Base-by-base conservation (phyloP, 2,329 filamentous ascomycete species). In the Diaporthe ampelina region DNA sequence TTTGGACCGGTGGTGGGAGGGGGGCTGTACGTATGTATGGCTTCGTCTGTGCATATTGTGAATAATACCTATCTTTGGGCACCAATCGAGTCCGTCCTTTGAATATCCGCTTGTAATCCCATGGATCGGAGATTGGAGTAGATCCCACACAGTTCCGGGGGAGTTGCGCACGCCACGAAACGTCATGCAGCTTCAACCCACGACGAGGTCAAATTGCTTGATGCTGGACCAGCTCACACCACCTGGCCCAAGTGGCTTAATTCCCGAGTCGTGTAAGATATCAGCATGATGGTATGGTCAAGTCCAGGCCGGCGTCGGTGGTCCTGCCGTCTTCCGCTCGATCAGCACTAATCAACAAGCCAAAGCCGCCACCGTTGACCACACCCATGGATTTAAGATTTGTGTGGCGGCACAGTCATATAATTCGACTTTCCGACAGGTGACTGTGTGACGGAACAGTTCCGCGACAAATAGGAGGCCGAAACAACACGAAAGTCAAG, bases 331-430 rank as follows among this genome's bases (percentile, higher is more conserved):
- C 21, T 50, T 10, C 45, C 9, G 24, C 3, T 11, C 45, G 21
- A 50, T 52, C n/a, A 52, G 48, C n/a, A 24, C 48, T 52, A 24
- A 52, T 52, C 4, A 13, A 13, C 10, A 52, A 50, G n/a, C n/a
- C n/a, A 19, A 15, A 29, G n/a, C 4, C 32, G 15, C n/a, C 21
- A n/a, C 9, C 15, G n/a, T 13, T 15, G 32, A 52, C 24, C 2
- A 17, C 4, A 19, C 4, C 29, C 19, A 3, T 37, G 29, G 15
- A 11, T n/a, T 67, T 37, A 17, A 26, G 29, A 43, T 17, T 26
- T 37, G 4, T 35, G 29, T 54, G 48, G 63, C 45, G 63, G 4
- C 45, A 50, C 63, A 67, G 45, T 52, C 29, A 68, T 32, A 54
- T 17, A 19, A 21, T 21, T 37, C 21, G 15, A n/a, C 45, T 2